A percentile compares a stretch with the other conserved stretches of the same genome.
Conservation (phyloP, 176 grass and related monocot genomes). For the Dendrocalamus sinicus region DNA sequence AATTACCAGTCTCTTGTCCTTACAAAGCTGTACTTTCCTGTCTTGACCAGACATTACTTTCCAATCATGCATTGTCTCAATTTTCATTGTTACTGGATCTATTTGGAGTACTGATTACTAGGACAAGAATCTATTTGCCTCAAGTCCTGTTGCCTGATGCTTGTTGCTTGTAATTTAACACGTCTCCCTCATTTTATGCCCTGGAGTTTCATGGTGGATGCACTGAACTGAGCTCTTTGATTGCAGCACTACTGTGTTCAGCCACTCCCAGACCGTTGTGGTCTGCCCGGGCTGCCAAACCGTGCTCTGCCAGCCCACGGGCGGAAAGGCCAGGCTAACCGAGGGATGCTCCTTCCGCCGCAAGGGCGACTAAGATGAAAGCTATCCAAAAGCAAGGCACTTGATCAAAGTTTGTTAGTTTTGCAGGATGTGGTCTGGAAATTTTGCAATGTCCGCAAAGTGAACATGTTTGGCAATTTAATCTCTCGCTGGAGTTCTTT, state of each 20-base stretch:
- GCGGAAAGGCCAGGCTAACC: conserved; percentile 71
- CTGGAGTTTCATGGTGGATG: background rate
- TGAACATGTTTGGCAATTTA: conserved; percentile 14
- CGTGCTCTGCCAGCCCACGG: conserved; percentile 79
- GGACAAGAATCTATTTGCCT: background rate
- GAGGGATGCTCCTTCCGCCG: conserved; percentile 88
- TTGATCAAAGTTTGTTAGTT: background rate
- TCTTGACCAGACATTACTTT: background rate
- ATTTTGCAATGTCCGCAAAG: conserved; percentile 29
- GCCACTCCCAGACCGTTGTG: conserved; percentile 81
- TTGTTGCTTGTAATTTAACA: background rate
- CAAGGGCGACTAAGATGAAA: conserved; percentile 57
- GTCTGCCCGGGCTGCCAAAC: conserved; percentile 70
- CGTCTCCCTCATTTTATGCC: background rate
- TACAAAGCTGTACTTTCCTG: background rate
- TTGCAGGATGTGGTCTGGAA: conserved; percentile 35
- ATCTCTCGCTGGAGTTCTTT: background rate
- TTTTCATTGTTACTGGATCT: background rate
- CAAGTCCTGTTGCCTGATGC: background rate
- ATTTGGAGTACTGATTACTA: background rate
- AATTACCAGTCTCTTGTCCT: background rate
- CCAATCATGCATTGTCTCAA: background rate
- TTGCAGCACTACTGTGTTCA: conserved; percentile 81
- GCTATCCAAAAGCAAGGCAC: background rate
- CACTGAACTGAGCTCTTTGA: background rate